Percentiles rank a stretch among this genome's conserved stretches.
Conservation (phyloP, 495 filamentous ascomycete genomes). For the Aspergillus nanangensis region DNA sequence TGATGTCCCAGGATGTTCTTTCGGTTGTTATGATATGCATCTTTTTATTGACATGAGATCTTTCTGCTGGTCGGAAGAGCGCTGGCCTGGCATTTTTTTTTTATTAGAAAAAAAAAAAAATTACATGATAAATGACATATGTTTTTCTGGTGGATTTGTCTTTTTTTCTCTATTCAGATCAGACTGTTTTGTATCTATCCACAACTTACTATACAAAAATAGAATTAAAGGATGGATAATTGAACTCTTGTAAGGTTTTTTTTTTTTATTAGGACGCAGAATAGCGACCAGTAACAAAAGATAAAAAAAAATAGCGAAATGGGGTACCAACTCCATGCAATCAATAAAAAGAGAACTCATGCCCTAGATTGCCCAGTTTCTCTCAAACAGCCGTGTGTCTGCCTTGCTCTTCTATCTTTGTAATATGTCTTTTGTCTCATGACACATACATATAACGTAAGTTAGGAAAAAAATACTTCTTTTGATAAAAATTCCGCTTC, state of each 20-base stretch:
- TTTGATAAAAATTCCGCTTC: no score
- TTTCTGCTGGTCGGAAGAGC: constrained; percentile 36
- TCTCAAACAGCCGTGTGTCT: constrained; percentile 21
- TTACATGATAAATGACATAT: constrained; percentile 19
- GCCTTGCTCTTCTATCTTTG: constrained; percentile 22
- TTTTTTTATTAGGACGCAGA: constrained; percentile 40
- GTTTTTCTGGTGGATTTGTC: no score
- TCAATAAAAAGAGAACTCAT: constrained; percentile 40
- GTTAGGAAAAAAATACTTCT: constrained; percentile 10
- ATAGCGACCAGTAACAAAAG: constrained; percentile 13
- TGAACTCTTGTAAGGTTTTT: constrained; percentile 17
- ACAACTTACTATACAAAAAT: constrained; percentile 3
- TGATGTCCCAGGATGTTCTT: constrained; percentile 8
- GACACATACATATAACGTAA: constrained; percentile 39
- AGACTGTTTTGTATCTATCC: background rate
- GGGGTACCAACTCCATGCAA: constrained; percentile 45
- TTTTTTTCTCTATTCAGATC: background rate
- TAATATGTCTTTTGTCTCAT: constrained; percentile 33
- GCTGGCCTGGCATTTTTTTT: constrained; percentile 36
- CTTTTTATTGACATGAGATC: constrained; percentile 4
- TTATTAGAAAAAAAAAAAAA: constrained; percentile 24
- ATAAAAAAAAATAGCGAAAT: constrained; percentile 24
- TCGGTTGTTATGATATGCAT: constrained; percentile 18
- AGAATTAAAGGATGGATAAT: background rate
- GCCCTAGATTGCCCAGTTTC: constrained; percentile 33